These are phyloP conservation scores for Aspergillus japonicus DNA, from an alignment of 2,329 filamentous ascomycete species.

Conservation along the genomic window DNA sequence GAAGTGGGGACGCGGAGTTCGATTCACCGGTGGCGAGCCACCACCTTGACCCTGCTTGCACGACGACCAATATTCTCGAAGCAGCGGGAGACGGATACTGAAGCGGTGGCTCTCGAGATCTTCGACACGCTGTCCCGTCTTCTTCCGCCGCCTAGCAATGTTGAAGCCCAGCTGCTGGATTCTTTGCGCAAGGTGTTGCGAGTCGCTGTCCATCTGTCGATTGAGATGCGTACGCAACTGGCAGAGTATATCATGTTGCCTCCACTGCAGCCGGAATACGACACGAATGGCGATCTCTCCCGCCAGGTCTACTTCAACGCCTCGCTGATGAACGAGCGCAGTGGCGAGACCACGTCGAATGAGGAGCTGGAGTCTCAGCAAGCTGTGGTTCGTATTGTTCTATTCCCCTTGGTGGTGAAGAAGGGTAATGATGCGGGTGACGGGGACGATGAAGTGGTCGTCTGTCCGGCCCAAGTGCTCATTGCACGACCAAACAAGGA, in stretches of 20 bases:
- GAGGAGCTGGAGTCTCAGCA: constrained; percentile 75
- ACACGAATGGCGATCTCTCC: constrained; percentile 83
- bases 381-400: constrained; percentile 81
- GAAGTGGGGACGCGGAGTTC: constrained; percentile 85
- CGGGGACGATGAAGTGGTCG: constrained; percentile 91
- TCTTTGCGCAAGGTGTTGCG: constrained; percentile 85
- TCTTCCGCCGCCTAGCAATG: constrained; percentile 78
- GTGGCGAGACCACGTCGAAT: constrained; percentile 67
- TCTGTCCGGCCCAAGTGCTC: constrained; percentile 91
- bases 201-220: constrained; percentile 82
- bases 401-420: constrained; percentile 96
- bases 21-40: constrained; percentile 96
- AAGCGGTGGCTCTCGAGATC: constrained; percentile 91
- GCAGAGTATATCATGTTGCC: constrained; percentile 99
- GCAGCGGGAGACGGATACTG: constrained; percentile 85
- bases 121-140: constrained; percentile 80
- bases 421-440: constrained; percentile 85
- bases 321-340: constrained; percentile 89
- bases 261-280: constrained; percentile 90
- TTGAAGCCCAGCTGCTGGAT: constrained; percentile 76
- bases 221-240: constrained; percentile 96
- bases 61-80: constrained; percentile 75
- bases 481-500: constrained; percentile 59
- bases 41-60: constrained; percentile 84
- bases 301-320: constrained; percentile 91